Conservation (phyloP, 1,284 basidiomycete genomes). For the Sanghuangporus sanghuang region DNA sequence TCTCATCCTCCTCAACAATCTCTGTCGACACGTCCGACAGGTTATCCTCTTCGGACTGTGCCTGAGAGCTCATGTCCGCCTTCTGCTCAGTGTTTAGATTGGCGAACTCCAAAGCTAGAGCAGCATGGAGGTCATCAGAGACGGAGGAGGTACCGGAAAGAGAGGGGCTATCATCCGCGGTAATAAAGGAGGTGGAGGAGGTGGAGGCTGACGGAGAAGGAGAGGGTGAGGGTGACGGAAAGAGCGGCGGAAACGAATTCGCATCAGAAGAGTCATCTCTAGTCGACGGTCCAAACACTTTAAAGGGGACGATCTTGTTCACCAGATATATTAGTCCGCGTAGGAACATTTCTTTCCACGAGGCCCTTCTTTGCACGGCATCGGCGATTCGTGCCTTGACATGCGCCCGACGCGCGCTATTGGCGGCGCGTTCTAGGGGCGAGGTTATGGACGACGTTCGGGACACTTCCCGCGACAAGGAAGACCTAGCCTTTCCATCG, state of each 20-base stretch:
- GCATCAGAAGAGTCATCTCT: background rate
- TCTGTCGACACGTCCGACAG: background rate
- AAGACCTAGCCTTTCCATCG: background rate
- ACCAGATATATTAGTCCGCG: background rate
- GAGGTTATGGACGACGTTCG: too few species aligned
- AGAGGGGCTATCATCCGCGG: too few species aligned
- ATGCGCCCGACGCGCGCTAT: background rate
- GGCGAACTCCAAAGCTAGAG: too few species aligned
- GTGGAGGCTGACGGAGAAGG: too few species aligned
- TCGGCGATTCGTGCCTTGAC: background rate
- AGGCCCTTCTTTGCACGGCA: background rate
- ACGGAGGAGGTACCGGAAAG: too few species aligned
- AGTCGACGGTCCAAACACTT: background rate
- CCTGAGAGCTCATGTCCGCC: too few species aligned
- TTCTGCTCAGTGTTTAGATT: too few species aligned
- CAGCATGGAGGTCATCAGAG: too few species aligned
- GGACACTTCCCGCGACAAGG: background rate
- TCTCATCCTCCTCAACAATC: background rate
- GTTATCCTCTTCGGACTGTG: background rate
- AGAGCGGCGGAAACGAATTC: background rate
- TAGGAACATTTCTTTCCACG: background rate
- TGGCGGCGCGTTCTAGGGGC: background rate
- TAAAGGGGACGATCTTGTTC: background rate
- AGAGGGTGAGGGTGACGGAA: too few species aligned
- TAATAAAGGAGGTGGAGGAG: too few species aligned